phyloP scores from a whole-genome alignment of 2,329 filamentous ascomycete genomes.

The Arthroderma sp. region DNA sequence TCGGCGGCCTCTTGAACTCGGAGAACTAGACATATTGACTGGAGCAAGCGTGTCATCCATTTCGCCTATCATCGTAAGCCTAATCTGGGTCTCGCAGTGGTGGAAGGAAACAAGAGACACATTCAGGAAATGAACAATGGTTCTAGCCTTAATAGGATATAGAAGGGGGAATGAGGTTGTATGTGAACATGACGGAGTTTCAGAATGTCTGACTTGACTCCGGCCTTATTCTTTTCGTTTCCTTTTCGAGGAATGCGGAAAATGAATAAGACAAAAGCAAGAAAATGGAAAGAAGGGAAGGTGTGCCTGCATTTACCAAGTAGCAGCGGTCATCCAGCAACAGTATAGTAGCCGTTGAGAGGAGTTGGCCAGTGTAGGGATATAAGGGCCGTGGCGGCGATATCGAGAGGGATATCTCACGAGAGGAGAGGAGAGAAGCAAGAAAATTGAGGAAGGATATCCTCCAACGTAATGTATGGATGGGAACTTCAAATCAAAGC shows the following conservation, averaged over 20 bases:
- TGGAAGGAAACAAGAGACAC: neutral
- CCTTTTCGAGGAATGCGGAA: neutral
- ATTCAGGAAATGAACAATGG: neutral
- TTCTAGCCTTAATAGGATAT: neutral
- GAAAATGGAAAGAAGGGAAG: neutral
- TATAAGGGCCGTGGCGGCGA: neutral
- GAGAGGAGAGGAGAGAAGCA: neutral
- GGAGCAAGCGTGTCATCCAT: neutral
- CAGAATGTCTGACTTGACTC: neutral
- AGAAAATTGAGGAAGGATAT: neutral
- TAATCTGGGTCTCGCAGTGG: neutral
- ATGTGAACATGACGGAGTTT: neutral
- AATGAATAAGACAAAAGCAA: neutral
- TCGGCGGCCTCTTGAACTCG: neutral
- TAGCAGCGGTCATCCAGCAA: neutral
- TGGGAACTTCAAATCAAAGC: neutral
- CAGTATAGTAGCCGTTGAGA: neutral
- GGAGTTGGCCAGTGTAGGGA: neutral
- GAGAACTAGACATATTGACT: neutral
- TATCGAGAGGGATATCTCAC: neutral
- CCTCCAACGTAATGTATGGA: neutral
- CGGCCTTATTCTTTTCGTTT: neutral
- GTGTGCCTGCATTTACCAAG: neutral
- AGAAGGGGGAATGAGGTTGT: neutral
- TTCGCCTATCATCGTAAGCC: neutral